Evolutionary conservation across 768 basidiomycete genomes (phyloP), one percentile per base, ranked within the genome.

Genomic region (Asterophora lycoperdoides): DNA sequence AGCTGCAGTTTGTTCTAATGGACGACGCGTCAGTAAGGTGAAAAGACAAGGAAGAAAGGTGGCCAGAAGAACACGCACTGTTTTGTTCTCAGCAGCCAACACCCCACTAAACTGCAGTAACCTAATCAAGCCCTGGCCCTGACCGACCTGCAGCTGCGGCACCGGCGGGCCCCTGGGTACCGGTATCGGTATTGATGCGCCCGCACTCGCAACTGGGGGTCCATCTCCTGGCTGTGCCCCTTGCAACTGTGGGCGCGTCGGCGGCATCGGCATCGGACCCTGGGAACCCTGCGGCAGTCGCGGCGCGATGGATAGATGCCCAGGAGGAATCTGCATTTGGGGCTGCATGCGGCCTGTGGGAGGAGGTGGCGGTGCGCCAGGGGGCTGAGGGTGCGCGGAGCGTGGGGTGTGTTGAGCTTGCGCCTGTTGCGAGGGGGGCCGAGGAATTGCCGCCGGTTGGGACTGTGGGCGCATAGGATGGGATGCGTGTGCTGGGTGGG

Each of bases 71-170:
- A 48, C 19, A 74, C 76, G 37, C 44, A 81, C 76, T 49, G 64
- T 68, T 53, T 69, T 65, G 46, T 69, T 73, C 54, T 86, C 84
- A 28, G 61, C 69, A 1, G 83, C 74, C 4, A 91, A 71, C 23
- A 77, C 65, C 8, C 78, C 80, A 54, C 87, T 89, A 56, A 92
- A 86, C 50, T 85, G 80, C 18, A 89, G 64, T 46, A 92, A 61
- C 18, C 84, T 77, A 35, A 74, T 65, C 15, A 87, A 64, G 6
- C 82, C 84, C 65, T 86, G 84, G 14, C 88, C 86, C 17, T 70
- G 63, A 11, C 79, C 79, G 43, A 83, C 41, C 34, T 60, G 60
- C 8, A 65, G 46, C 3, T 54, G 51, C n/a, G 59, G 50, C 38
- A 56, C 51, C 17, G 54, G 30, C 13, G 55, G 23, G 23, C 23